Percentiles rank a stretch among this genome's conserved stretches.
Conservation (phyloP, 768 basidiomycete genomes). For the Lactarius deliciosus region DNA sequence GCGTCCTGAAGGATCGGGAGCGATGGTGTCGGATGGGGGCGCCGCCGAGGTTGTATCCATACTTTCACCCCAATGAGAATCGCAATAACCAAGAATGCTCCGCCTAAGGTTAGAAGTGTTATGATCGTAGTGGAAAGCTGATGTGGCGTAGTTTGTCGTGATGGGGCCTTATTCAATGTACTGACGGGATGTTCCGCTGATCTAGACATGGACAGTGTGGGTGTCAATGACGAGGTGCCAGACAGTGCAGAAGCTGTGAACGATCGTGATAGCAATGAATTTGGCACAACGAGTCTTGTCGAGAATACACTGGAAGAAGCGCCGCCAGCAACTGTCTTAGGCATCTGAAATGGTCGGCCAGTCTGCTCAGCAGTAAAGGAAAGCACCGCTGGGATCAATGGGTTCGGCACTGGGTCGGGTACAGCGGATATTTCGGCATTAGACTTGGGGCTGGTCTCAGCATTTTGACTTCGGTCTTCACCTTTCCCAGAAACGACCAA, state of each 20-base stretch:
- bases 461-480: constrained; percentile 8
- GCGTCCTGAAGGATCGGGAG: constrained; percentile 67
- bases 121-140: constrained; percentile 51
- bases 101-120: constrained; percentile 53
- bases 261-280: neutral
- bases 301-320: constrained; percentile 9
- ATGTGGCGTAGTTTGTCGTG: constrained; percentile 30
- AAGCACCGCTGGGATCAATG: constrained; percentile 28
- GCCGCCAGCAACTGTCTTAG: constrained; percentile 14
- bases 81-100: constrained; percentile 48
- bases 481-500: constrained; percentile 1
- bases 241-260: constrained; percentile 14
- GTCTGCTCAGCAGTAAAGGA: constrained; percentile 30
- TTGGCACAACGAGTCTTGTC: neutral
- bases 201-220: neutral
- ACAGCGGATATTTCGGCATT: constrained; percentile 41
- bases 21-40: constrained; percentile 65
- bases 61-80: constrained; percentile 49
- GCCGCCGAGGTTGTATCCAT: constrained; percentile 50
- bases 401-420: constrained; percentile 53
- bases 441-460: constrained; percentile 26
- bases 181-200: constrained; percentile 26
- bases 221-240: neutral
- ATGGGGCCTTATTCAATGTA: constrained; percentile 12
- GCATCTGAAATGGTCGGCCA: constrained; percentile 32